Evolutionary conservation across 495 filamentous ascomycete genomes (phyloP).

Genomic region (Talaromyces thailandensis): DNA sequence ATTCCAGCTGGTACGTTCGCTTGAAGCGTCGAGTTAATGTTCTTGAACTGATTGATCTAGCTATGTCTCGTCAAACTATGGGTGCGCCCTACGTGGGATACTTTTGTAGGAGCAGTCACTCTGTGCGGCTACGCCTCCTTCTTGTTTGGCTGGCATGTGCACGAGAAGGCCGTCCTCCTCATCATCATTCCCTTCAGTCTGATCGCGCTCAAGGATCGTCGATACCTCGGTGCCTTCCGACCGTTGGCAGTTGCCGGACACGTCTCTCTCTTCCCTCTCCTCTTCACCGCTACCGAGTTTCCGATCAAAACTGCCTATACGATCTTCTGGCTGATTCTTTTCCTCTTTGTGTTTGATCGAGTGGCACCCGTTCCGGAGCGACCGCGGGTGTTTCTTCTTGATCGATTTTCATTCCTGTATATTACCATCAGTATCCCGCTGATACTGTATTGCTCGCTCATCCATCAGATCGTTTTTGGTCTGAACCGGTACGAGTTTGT

Average conservation of each 20-base stretch:
- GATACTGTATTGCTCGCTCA: slow-evolving; percentile 77
- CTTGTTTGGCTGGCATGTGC: slow-evolving; percentile 97
- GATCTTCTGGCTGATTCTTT: slow-evolving; percentile 80
- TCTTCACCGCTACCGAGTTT: slow-evolving; percentile 88
- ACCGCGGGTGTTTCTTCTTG: slow-evolving; percentile 74
- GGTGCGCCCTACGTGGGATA: slow-evolving; percentile 70
- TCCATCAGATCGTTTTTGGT: slow-evolving; percentile 78
- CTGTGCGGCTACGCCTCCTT: slow-evolving; percentile 97
- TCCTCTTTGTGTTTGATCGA: slow-evolving; percentile 77
- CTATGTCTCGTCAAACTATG: slow-evolving; percentile 77
- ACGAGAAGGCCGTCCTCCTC: slow-evolving; percentile 92
- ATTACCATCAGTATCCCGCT: slow-evolving; percentile 80
- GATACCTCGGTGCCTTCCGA: slow-evolving; percentile 85
- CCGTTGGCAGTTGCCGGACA: slow-evolving; percentile 89
- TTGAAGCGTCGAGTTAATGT: not conserved
- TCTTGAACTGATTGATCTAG: slow-evolving; percentile 18
- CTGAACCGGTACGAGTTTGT: slow-evolving; percentile 72
- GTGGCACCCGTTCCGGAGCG: slow-evolving; percentile 72
- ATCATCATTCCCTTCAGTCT: slow-evolving; percentile 94
- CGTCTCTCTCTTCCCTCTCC: slow-evolving; percentile 86
- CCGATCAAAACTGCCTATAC: slow-evolving; percentile 91
- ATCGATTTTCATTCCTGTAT: slow-evolving; percentile 83
- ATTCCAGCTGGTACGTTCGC: slow-evolving; percentile 62
- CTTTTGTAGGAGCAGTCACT: slow-evolving; percentile 80
- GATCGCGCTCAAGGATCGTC: slow-evolving; percentile 83